A percentile compares a stretch with the other conserved stretches of the same genome.
Evolutionary conservation across 73 alveolate species (phyloP).

Genomic region (Paramecium biaurelia): DNA sequence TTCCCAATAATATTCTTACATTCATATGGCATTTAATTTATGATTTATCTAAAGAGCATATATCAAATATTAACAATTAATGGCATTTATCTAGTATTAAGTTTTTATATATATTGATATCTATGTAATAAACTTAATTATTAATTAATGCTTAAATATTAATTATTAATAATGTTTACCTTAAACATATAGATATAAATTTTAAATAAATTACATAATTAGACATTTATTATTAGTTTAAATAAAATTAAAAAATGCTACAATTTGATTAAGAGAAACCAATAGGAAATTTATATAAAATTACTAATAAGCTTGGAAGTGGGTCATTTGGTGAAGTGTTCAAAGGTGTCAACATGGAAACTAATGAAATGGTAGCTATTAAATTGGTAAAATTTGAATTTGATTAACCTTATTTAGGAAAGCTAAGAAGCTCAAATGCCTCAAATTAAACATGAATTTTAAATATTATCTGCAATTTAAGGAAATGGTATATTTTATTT

Average conservation of each 20-base stretch:
- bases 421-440: slow-evolving; percentile 41
- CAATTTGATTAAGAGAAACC: slow-evolving; percentile 18
- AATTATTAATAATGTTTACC: not conserved
- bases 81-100: too few species aligned
- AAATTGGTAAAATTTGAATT: slow-evolving; percentile 40
- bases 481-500: slow-evolving; percentile 15
- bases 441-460: slow-evolving; percentile 14
- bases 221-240: not conserved
- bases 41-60: too few species aligned
- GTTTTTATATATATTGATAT: not conserved
- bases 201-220: not conserved
- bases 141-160: not conserved
- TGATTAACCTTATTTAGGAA: not conserved
- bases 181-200: not conserved
- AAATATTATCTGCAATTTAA: not conserved
- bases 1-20: too few species aligned
- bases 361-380: not conserved
- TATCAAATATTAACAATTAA: too few species aligned
- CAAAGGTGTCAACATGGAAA: slow-evolving; percentile 11
- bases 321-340: slow-evolving; percentile 41
- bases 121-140: too few species aligned
- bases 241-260: slow-evolving; percentile 11
- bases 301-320: not conserved
- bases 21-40: too few species aligned
- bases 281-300: not conserved